Conservation (phyloP, 768 basidiomycete genomes). For the Rhodotorula paludigena region DNA sequence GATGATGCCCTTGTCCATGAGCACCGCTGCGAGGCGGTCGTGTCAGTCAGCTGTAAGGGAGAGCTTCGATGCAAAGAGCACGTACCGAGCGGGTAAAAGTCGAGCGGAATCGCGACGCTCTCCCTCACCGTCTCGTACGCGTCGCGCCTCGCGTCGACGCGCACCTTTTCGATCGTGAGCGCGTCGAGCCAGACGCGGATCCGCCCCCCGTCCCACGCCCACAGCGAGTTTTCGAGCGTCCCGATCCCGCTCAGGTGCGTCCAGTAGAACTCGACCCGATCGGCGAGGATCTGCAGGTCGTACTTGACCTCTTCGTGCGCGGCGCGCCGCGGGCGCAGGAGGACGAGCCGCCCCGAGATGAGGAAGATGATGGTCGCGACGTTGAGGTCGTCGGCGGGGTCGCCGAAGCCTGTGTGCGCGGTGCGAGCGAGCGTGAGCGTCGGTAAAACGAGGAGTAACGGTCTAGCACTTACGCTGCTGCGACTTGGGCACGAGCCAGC, state of each 20-base stretch:
- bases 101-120: constrained; percentile 82
- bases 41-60: background rate
- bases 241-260: constrained; percentile 91
- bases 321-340: constrained; percentile 84
- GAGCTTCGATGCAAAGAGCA: background rate
- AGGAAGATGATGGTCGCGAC: constrained; percentile 95
- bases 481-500: constrained; percentile 91
- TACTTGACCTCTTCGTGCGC: constrained; percentile 86
- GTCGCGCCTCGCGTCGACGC: constrained; percentile 49
- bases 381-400: constrained; percentile 84
- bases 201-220: constrained; percentile 87
- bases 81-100: constrained; percentile 91
- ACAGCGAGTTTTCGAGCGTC: constrained; percentile 89
- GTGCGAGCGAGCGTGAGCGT: background rate
- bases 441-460: background rate
- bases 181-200: constrained; percentile 96
- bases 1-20: constrained; percentile 99
- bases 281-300: constrained; percentile 93
- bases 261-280: constrained; percentile 98
- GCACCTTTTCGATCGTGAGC: constrained; percentile 70
- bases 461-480: constrained; percentile 70
- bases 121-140: constrained; percentile 67
- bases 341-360: constrained; percentile 81
- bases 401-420: constrained; percentile 69
- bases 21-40: constrained; percentile 59